phyloP scores from a whole-genome alignment of 202 grass and related monocot species.

The Elaeis oleifera region DNA sequence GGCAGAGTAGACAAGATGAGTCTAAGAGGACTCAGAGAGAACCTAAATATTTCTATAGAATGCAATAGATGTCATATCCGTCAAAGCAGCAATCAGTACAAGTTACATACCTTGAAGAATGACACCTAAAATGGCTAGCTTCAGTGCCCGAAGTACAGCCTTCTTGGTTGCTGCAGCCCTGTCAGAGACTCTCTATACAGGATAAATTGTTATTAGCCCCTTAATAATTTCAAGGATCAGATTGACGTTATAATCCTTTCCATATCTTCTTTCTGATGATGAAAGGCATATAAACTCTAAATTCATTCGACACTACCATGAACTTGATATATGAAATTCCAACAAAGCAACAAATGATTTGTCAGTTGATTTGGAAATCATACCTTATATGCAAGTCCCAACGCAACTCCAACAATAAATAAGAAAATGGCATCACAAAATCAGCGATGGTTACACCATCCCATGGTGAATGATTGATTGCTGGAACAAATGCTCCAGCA shows the following conservation, averaged over 20 bases:
- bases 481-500: slow-evolving; percentile 62
- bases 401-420: slow-evolving; percentile 88
- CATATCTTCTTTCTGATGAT: too few species aligned
- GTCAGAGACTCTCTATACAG: slow-evolving; percentile 55
- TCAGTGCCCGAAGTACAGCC: slow-evolving; percentile 66
- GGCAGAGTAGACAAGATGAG: not conserved
- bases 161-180: slow-evolving; percentile 68
- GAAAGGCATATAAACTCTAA: too few species aligned
- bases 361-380: not conserved
- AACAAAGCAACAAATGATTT: too few species aligned
- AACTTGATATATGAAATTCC: too few species aligned
- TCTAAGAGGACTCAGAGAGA: not conserved
- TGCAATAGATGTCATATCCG: too few species aligned
- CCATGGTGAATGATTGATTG: slow-evolving; percentile 85
- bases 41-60: too few species aligned
- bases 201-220: too few species aligned
- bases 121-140: slow-evolving; percentile 76
- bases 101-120: slow-evolving; percentile 78
- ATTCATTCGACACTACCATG: too few species aligned
- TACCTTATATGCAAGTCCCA: slow-evolving; percentile 94
- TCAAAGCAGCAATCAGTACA: not conserved
- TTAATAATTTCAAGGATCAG: too few species aligned
- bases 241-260: too few species aligned
- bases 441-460: slow-evolving; percentile 73
- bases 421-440: slow-evolving; percentile 99